Evolutionary conservation across 1,284 basidiomycete species (phyloP).

Genomic region (Caloboletus firmus): DNA sequence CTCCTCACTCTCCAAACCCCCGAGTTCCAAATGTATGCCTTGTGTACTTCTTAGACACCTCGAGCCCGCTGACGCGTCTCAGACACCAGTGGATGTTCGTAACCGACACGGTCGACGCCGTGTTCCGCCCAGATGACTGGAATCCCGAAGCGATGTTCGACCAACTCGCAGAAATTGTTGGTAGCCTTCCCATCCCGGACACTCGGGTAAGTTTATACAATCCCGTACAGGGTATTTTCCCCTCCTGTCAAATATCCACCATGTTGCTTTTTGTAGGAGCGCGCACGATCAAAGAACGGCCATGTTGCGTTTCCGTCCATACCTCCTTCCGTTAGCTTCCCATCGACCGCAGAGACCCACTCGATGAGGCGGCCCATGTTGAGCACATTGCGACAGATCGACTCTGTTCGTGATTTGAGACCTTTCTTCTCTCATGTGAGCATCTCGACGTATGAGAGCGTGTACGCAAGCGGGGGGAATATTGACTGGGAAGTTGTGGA

Average conservation of each 20-base stretch:
- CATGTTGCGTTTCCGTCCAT: constrained; percentile 19
- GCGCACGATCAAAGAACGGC: constrained; percentile 27
- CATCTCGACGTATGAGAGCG: constrained; percentile 84
- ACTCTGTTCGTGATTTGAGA: constrained; percentile 78
- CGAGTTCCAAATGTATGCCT: constrained; percentile 91
- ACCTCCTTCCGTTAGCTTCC: constrained; percentile 29
- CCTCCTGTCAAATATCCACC: background rate
- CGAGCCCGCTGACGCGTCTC: constrained; percentile 10
- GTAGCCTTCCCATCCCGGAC: constrained; percentile 54
- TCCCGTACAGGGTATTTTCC: too few relatives aligned
- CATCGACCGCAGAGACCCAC: constrained; percentile 33
- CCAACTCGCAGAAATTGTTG: constrained; percentile 80
- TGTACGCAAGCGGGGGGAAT: constrained; percentile 76
- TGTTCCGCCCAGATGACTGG: constrained; percentile 85
- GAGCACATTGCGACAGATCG: constrained; percentile 64
- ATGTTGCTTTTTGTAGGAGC: constrained; percentile 19
- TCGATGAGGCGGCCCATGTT: constrained; percentile 75
- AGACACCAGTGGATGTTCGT: constrained; percentile 99
- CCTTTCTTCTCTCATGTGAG: constrained; percentile 89
- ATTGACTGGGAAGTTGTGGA: constrained; percentile 91
- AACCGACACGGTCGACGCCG: constrained; percentile 95
- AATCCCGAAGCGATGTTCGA: constrained; percentile 88
- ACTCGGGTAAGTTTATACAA: constrained; percentile 32
- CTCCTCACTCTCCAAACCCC: constrained; percentile 91
- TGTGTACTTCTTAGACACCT: background rate